Evolutionary conservation across 2,329 filamentous ascomycete genomes (phyloP), one percentile per base, ranked within the genome.

Genomic region (Coccinonectria pachysandricola): DNA sequence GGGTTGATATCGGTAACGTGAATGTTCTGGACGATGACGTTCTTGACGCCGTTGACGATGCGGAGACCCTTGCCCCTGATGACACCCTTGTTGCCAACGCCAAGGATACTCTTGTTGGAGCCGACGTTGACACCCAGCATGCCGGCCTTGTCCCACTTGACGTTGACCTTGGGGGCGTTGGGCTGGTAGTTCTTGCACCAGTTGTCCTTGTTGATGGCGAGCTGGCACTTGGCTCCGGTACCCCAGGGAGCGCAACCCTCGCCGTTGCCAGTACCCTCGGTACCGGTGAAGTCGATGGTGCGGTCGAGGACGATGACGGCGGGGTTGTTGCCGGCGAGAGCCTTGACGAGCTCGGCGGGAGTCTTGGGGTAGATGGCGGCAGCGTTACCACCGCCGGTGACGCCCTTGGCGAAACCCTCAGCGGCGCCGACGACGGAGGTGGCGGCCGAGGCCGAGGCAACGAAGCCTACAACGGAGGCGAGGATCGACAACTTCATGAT

Each of bases 11-110:
- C 53, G 22, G 64, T 67, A 40, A 70, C 59, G 21, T 60, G 57
- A 27, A 69, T 52, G 48, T 68, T 71, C 57, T 69, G 68, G 43
- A 73, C 65, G 42, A 75, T 73, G 45, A 76, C 52, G 46, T 74
- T 71, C 30, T 37, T 46, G 42, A 45, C 59, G n/a, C 56, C 56
- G n/a, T n/a, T n/a, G 27, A 55, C 52, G 12, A 66, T 54, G 15
- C 63, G 59, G 12, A 70, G 46, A 33, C 68, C 67, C 52, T 69
- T 70, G 41, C 67, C 67, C 45, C 60, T 63, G 43, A 73, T 70
- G 12, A 69, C 46, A 46, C 65, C 68, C 32, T 53, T 52, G 37
- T 43, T 50, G 27, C 67, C 68, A 32, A 57, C 48, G n/a, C 69
- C 68, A 16, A 73, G 42, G 26, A 74, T 38, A 11, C 59, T 62